Percentiles rank a stretch among this genome's conserved stretches.
These are phyloP conservation scores for Mycena galopus DNA, from an alignment of 768 basidiomycete species.

Conservation along the genomic window DNA sequence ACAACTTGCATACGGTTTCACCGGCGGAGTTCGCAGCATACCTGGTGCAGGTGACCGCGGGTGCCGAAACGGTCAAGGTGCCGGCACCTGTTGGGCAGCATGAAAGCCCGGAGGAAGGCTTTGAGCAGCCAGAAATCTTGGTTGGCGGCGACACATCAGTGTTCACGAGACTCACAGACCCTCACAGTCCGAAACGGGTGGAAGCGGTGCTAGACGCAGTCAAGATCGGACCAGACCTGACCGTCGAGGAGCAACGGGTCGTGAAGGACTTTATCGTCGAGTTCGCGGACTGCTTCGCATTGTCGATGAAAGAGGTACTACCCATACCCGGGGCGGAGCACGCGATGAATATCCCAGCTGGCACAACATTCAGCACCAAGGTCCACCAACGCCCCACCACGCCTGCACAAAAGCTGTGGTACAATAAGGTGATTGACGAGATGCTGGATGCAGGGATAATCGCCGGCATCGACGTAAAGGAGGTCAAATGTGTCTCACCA, in stretches of 20 bases:
- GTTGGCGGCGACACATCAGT: not conserved
- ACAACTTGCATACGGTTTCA: not conserved
- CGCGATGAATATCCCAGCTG: constrained; percentile 46
- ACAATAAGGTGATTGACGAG: constrained; percentile 48
- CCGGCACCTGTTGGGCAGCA: no score
- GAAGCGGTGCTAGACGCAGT: not conserved
- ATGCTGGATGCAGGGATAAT: constrained; percentile 53
- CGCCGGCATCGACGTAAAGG: constrained; percentile 37
- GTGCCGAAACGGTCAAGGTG: not conserved
- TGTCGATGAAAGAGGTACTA: constrained; percentile 52
- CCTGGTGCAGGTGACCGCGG: not conserved
- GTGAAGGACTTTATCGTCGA: constrained; percentile 42
- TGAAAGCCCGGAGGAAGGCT: not conserved
- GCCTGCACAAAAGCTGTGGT: constrained; percentile 46
- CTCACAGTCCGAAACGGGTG: not conserved
- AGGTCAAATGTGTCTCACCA: constrained; percentile 50
- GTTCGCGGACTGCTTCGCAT: constrained; percentile 55
- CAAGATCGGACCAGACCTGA: not conserved
- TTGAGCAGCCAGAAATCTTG: constrained; percentile 6
- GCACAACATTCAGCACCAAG: constrained; percentile 44
- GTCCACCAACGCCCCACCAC: constrained; percentile 47
- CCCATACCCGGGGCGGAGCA: constrained; percentile 48
- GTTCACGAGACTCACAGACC: constrained; percentile 6
- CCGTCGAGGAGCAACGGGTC: not conserved
- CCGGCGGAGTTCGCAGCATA: not conserved